Base-by-base conservation (phyloP, 306 rosid species). In the Vachellia collinsii region DNA sequence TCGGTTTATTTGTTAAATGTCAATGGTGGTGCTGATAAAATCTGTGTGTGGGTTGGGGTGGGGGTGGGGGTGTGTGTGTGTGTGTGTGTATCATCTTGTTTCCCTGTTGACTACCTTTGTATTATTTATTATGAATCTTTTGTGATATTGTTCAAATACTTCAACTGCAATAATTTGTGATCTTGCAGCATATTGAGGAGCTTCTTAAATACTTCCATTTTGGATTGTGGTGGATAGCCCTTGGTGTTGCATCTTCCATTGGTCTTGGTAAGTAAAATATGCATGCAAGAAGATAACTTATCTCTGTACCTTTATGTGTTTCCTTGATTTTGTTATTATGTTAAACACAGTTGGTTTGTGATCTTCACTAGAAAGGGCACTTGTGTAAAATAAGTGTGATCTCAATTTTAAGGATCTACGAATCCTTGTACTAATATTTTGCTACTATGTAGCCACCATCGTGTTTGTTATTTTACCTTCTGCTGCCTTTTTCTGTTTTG, bases 231-330 rank as follows among this genome's bases (percentile, higher is more conserved):
- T 96, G 99, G 99, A 76, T 91, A 79, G 84, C 92, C 81, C 97
- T 96, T 80, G 99, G 98, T 82, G 91, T 96, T 79, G 98, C 98
- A 84, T 96, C 99, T 59, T 96, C 97, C 41, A 93, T 96, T 86
- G 99, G 99, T 80, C 93, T 96, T 74, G 99, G 99, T 96, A 89
- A 85, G 93, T 68, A 77, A 82, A 78, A 43, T 54, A 44, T 53
- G 19, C 61, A 36, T 58, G 50, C 47, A 50, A 37, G n/a, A 62
- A 58, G 50, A 83, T 43, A n/a, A 59, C 61, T 65, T 66, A 19
- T 80, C 20, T 16, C 51, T 42, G 53, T 65, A 78, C 65, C 46
- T 61, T 44, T 44, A 76, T 72, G 70, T 51, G 66, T 50, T 59
- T 63, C 80, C 77, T 42, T 81, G 81, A 75, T 86, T 72, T 53